phyloP scores from a whole-genome alignment of 2,329 filamentous ascomycete species.

The Beauveria varroae region DNA sequence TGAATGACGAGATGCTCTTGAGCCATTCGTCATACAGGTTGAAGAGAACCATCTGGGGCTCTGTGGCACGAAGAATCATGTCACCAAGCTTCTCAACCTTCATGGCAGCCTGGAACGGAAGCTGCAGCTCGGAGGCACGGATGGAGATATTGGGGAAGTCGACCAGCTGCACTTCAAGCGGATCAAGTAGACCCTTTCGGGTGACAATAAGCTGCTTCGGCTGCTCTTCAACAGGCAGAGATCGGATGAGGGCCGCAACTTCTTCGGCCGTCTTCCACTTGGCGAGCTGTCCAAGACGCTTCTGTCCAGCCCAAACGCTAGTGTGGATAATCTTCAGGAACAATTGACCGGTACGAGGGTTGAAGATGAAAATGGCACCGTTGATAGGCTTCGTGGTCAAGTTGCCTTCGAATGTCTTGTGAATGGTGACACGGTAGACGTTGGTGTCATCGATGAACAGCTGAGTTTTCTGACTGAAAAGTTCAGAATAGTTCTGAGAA shows the following conservation, averaged over 20 bases:
- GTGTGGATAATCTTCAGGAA: conserved; percentile 99
- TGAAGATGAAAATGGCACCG: conserved; percentile 99
- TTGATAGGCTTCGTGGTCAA: conserved; percentile 99
- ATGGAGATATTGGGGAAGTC: conserved; percentile 99
- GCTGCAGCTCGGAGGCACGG: conserved; percentile 88
- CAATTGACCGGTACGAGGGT: conserved; percentile 92
- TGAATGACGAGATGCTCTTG: conserved; percentile 97
- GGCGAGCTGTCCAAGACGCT: conserved; percentile 93
- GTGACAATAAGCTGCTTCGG: conserved; percentile 98
- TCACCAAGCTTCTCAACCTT: conserved; percentile 99
- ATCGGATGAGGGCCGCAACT: conserved; percentile 94
- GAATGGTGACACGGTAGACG: conserved; percentile 97
- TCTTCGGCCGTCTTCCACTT: conserved; percentile 99
- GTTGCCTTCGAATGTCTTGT: conserved; percentile 99
- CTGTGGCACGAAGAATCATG: conserved; percentile 95
- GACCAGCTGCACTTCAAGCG: conserved; percentile 90
- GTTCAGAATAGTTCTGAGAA: conserved; percentile 97
- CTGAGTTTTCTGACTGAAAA: conserved; percentile 98
- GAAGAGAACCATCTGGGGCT: conserved; percentile 99
- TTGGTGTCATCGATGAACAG: conserved; percentile 99
- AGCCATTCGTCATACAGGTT: conserved; percentile 99
- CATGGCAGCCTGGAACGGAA: conserved; percentile 99
- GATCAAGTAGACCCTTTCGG: conserved; percentile 91
- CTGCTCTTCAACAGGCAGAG: conserved; percentile 93
- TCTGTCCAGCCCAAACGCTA: conserved; percentile 97